Percentiles rank a stretch among this genome's conserved stretches.
Evolutionary conservation across 2,329 filamentous ascomycete species (phyloP).

Genomic region (Elsinoe perseae): DNA sequence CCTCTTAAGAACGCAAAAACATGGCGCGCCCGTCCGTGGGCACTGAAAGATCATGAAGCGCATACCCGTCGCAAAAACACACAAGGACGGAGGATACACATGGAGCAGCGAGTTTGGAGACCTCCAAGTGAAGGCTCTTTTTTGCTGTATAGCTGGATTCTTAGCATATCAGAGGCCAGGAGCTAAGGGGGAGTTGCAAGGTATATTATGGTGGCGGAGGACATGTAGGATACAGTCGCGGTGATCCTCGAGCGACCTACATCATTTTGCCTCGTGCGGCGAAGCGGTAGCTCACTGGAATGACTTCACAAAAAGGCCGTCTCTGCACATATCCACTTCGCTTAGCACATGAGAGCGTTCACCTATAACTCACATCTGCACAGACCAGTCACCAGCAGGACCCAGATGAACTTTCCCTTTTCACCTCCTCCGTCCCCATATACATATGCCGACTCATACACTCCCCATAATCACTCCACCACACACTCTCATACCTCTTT

Average conservation of each 20-base stretch:
- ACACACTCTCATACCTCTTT: too few species aligned
- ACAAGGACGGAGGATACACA: neutral
- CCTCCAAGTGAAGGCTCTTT: neutral
- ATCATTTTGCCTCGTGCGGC: neutral
- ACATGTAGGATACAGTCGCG: neutral
- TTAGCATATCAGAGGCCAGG: too few species aligned
- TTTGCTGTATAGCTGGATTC: neutral
- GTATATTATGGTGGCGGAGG: neutral
- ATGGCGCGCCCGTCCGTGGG: neutral
- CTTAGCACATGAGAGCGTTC: neutral
- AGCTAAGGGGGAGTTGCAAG: neutral
- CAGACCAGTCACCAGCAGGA: too few species aligned
- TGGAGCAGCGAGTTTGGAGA: constrained; percentile 4
- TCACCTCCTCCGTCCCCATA: too few species aligned
- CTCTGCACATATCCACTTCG: neutral
- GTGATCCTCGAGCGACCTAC: neutral
- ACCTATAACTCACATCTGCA: neutral
- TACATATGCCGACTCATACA: too few species aligned
- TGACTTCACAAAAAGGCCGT: neutral
- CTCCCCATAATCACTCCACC: too few species aligned
- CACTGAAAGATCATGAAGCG: neutral
- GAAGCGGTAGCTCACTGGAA: too few species aligned
- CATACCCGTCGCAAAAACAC: neutral
- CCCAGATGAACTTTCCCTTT: too few species aligned
- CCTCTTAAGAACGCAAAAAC: neutral